These are phyloP conservation scores for Xerocomus potaroensis DNA, from an alignment of 768 basidiomycete species.

Conservation along the genomic window DNA sequence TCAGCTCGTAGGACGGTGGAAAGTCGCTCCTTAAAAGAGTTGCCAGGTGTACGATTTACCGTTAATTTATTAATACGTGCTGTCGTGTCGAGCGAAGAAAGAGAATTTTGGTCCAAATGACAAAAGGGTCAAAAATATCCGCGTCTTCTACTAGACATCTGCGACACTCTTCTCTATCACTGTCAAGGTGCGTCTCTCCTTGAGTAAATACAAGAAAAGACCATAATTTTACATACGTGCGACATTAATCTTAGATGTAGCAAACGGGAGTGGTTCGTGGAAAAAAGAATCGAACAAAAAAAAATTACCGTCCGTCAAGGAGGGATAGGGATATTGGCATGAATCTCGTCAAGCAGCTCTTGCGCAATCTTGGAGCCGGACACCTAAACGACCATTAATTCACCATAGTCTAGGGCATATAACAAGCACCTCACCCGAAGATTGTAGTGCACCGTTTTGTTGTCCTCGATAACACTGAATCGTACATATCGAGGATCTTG, in stretches of 20 bases:
- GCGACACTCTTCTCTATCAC: conserved; percentile 20
- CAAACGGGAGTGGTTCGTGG: conserved; percentile 17
- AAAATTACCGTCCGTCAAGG: conserved; percentile 18
- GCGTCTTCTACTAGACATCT: conserved; percentile 10
- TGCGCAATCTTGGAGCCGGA: conserved; percentile 66
- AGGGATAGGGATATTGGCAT: conserved; percentile 43
- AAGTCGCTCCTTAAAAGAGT: conserved; percentile 24
- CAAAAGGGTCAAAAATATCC: conserved; percentile 4
- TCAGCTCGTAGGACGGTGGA: conserved; percentile 77
- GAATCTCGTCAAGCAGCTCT: conserved; percentile 58
- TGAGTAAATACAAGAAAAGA: conserved; percentile 28
- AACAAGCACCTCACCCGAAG: conserved; percentile 50
- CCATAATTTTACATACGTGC: conserved; percentile 29
- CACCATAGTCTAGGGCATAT: not conserved
- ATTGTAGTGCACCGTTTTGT: conserved; percentile 65
- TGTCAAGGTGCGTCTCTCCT: conserved; percentile 20
- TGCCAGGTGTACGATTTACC: conserved; percentile 26
- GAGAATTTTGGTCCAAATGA: conserved; percentile 12
- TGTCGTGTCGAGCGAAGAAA: not conserved
- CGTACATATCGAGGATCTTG: conserved; percentile 79
- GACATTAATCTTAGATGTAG: conserved; percentile 34
- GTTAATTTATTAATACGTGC: conserved; percentile 25
- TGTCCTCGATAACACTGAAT: conserved; percentile 66
- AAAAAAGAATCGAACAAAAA: conserved; percentile 5
- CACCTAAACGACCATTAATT: conserved; percentile 39